Evolutionary conservation across 257 asterid genomes (phyloP).

Genomic region (Sherardia arvensis): DNA sequence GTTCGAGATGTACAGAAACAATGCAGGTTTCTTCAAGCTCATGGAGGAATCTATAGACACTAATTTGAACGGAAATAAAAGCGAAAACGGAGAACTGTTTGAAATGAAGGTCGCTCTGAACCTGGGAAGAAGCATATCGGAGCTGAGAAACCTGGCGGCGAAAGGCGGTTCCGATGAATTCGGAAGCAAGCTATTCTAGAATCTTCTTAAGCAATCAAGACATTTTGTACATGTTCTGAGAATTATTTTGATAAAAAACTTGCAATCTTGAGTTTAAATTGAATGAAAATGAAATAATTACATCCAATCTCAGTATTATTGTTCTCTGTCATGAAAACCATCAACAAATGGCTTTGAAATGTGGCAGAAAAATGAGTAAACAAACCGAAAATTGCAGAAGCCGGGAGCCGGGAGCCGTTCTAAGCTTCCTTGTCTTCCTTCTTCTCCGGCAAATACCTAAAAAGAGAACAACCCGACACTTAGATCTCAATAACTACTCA

Average conservation of each 20-base stretch:
- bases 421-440: slow-evolving; percentile 34
- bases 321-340: background rate
- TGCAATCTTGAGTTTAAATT: background rate
- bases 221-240: background rate
- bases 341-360: background rate
- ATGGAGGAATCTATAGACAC: slow-evolving; percentile 55
- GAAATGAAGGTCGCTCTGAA: slow-evolving; percentile 59
- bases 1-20: slow-evolving; percentile 72
- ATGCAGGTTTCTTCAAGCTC: slow-evolving; percentile 59
- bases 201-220: background rate
- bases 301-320: background rate
- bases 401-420: background rate
- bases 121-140: slow-evolving; percentile 64
- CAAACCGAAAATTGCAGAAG: background rate
- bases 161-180: slow-evolving; percentile 28
- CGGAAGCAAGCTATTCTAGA: slow-evolving; percentile 66
- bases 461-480: background rate
- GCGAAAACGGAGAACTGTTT: slow-evolving; percentile 64
- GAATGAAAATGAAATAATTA: no score
- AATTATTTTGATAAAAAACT: background rate
- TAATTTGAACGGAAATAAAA: slow-evolving; percentile 26
- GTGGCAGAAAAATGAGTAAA: background rate
- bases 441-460: slow-evolving; percentile 46
- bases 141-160: slow-evolving; percentile 41
- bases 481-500: background rate